A percentile compares a stretch with the other conserved stretches of the same genome.
These are phyloP conservation scores for Fagus sylvatica DNA, from an alignment of 306 rosid species.

Conservation along the genomic window DNA sequence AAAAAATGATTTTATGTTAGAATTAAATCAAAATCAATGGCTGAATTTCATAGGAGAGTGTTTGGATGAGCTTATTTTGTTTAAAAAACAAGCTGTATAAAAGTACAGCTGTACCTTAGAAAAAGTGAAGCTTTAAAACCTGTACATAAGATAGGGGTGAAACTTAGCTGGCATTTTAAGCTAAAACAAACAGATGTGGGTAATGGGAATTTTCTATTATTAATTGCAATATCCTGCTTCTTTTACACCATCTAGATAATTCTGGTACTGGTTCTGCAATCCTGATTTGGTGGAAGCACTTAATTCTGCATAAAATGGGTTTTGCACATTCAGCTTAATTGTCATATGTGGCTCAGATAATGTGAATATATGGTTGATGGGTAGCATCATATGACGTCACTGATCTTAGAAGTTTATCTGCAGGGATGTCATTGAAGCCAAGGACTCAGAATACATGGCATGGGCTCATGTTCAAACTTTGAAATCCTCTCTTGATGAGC, in stretches of 20 bases:
- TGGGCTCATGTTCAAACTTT: conserved; percentile 83
- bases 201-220: not conserved
- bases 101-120: too few relatives aligned
- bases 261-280: not conserved
- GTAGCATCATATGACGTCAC: conserved; percentile 2
- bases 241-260: not conserved
- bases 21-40: not conserved
- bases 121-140: too few relatives aligned
- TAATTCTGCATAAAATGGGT: not conserved
- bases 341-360: not conserved
- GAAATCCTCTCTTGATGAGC: conserved; percentile 85
- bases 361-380: conserved; percentile 2
- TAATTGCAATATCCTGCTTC: not conserved
- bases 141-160: too few relatives aligned
- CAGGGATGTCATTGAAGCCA: conserved; percentile 83
- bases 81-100: too few relatives aligned
- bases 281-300: not conserved
- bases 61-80: too few relatives aligned
- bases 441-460: conserved; percentile 79
- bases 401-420: conserved; percentile 28
- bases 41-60: not conserved
- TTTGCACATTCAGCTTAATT: not conserved
- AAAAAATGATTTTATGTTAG: not conserved
- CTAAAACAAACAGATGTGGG: not conserved
- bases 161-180: too few relatives aligned